A percentile compares a stretch with the other conserved stretches of the same genome.
Evolutionary conservation across 257 asterid species (phyloP).

Genomic region (Solanum piurae): DNA sequence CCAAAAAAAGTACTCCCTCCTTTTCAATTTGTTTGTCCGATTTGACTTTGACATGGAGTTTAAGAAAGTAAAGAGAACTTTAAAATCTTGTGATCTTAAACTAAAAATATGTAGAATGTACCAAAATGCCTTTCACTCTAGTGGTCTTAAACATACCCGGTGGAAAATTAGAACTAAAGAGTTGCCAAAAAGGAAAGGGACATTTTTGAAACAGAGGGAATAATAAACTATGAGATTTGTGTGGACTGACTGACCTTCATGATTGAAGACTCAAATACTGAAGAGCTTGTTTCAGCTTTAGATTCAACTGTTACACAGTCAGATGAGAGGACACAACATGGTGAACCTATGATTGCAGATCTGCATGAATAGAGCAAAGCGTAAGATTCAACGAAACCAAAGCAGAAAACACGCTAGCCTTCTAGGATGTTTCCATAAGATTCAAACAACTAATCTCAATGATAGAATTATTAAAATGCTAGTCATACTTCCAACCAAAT

Average conservation of each 20-base stretch:
- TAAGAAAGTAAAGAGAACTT: not conserved
- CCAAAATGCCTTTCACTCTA: not conserved
- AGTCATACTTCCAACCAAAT: not conserved
- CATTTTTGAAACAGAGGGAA: not conserved
- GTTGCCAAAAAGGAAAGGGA: not conserved
- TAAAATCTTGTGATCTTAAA: not conserved
- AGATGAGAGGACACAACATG: conserved; percentile 32
- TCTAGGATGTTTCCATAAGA: not conserved
- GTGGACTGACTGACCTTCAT: conserved; percentile 45
- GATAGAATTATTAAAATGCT: not conserved
- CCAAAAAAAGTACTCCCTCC: not conserved
- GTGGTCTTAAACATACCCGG: not conserved
- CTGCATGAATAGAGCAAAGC: conserved; percentile 25
- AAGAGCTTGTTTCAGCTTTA: conserved; percentile 25
- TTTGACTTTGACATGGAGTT: not conserved
- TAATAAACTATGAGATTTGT: not conserved
- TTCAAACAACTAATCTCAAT: not conserved
- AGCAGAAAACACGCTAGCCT: not conserved
- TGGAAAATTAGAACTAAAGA: not conserved
- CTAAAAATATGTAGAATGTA: not conserved
- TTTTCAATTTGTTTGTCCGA: not conserved
- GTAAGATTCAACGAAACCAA: not conserved
- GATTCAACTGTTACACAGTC: conserved; percentile 18
- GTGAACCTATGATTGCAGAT: conserved; percentile 42
- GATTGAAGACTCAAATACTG: conserved; percentile 33